These are phyloP conservation scores for Barnettozyma californica DNA, from an alignment of 805 yeast species.

Conservation along the genomic window DNA sequence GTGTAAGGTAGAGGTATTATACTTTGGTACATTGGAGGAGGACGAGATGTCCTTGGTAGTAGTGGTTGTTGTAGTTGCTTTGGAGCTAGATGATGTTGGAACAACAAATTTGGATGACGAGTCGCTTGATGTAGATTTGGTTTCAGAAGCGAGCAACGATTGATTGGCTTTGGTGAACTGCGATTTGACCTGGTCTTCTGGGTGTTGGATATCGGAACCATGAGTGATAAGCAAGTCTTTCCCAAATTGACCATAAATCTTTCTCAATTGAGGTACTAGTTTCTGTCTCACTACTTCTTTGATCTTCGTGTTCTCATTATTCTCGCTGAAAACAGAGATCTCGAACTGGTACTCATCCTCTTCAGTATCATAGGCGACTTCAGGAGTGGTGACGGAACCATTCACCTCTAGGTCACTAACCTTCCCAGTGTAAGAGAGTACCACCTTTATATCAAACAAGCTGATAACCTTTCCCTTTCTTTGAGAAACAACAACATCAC, in stretches of 20 bases:
- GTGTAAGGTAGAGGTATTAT: constrained; percentile 76
- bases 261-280: constrained; percentile 67
- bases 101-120: background rate
- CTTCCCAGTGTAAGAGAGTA: constrained; percentile 51
- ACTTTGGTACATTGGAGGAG: constrained; percentile 45
- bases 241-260: constrained; percentile 61
- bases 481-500: constrained; percentile 96
- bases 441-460: constrained; percentile 73
- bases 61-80: constrained; percentile 10
- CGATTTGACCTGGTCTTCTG: constrained; percentile 58
- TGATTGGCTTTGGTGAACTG: constrained; percentile 49
- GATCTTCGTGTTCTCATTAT: constrained; percentile 47
- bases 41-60: constrained; percentile 14
- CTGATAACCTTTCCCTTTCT: constrained; percentile 95
- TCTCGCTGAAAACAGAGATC: constrained; percentile 53
- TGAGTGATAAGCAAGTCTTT: constrained; percentile 67
- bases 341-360: constrained; percentile 83
- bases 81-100: constrained; percentile 6
- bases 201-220: constrained; percentile 84
- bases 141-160: constrained; percentile 11
- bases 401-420: constrained; percentile 36
- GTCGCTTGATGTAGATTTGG: constrained; percentile 2
- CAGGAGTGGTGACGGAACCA: constrained; percentile 84
- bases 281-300: constrained; percentile 43
- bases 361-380: constrained; percentile 88